phyloP scores from a whole-genome alignment of 306 rosid genomes.

The Gillenia trifoliata region DNA sequence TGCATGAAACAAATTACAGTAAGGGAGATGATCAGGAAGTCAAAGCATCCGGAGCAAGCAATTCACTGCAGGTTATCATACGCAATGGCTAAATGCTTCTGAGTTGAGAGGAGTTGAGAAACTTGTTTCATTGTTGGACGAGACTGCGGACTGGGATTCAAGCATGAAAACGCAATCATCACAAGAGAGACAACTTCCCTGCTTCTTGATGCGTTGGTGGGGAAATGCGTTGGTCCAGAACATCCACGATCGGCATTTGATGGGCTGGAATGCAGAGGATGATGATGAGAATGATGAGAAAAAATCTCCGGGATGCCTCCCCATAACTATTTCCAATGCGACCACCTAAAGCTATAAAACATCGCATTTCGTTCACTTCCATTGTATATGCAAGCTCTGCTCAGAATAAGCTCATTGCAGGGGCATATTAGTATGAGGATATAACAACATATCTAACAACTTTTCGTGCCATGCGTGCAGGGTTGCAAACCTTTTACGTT shows the following conservation, averaged over 20 bases:
- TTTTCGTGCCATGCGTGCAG: too few species aligned
- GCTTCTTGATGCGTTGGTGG: background rate
- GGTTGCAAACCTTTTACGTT: too few species aligned
- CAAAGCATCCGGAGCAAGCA: background rate
- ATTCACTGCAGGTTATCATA: background rate
- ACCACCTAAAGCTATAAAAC: background rate
- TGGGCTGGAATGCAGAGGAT: background rate
- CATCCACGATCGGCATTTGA: background rate
- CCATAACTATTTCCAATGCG: background rate
- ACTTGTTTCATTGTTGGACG: slow-evolving; percentile 13
- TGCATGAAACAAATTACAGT: too few species aligned
- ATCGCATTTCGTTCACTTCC: too few species aligned
- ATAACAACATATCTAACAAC: too few species aligned
- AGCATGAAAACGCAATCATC: background rate
- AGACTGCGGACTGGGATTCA: background rate
- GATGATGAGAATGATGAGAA: background rate
- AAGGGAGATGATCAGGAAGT: background rate
- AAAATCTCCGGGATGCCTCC: background rate
- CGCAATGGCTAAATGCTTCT: background rate
- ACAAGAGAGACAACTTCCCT: background rate
- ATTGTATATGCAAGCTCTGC: too few species aligned
- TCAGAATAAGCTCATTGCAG: too few species aligned
- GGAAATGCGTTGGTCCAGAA: background rate
- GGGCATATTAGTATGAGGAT: too few species aligned
- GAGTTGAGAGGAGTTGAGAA: background rate